Percentiles rank a stretch among this genome's conserved stretches.
phyloP scores from a whole-genome alignment of 495 filamentous ascomycete genomes.

The Daldinia bambusicola region DNA sequence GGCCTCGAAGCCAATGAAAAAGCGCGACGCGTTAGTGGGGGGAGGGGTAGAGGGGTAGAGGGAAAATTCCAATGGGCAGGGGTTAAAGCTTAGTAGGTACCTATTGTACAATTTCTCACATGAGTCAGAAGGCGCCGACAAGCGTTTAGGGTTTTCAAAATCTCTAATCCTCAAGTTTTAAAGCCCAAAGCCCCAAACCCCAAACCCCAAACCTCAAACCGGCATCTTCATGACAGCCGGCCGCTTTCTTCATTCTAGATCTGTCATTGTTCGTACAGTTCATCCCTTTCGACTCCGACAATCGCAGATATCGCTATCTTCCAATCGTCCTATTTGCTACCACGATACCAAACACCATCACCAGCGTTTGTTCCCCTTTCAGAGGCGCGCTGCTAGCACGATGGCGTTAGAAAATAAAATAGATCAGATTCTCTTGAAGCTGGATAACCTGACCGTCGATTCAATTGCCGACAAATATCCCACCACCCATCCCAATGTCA shows the following conservation, averaged over 20 bases:
- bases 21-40: constrained; percentile 10
- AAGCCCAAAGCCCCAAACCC: neutral
- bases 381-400: constrained; percentile 40
- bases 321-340: constrained; percentile 7
- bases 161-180: neutral
- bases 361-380: neutral
- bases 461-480: constrained; percentile 59
- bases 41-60: constrained; percentile 36
- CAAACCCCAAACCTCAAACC: neutral
- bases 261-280: constrained; percentile 15
- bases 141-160: neutral
- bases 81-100: too few species aligned
- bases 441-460: constrained; percentile 54
- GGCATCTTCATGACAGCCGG: constrained; percentile 28
- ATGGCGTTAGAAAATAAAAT: constrained; percentile 46
- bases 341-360: constrained; percentile 8
- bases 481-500: constrained; percentile 71
- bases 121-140: constrained; percentile 32
- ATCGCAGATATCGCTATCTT: neutral
- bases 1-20: constrained; percentile 28
- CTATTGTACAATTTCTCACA: constrained; percentile 15
- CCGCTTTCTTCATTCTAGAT: constrained; percentile 15
- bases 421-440: constrained; percentile 51
- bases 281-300: constrained; percentile 5
- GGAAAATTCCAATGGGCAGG: constrained; percentile 34